These are phyloP conservation scores for Volutella citrinella DNA, from an alignment of 2,329 filamentous ascomycete genomes.

Conservation along the genomic window DNA sequence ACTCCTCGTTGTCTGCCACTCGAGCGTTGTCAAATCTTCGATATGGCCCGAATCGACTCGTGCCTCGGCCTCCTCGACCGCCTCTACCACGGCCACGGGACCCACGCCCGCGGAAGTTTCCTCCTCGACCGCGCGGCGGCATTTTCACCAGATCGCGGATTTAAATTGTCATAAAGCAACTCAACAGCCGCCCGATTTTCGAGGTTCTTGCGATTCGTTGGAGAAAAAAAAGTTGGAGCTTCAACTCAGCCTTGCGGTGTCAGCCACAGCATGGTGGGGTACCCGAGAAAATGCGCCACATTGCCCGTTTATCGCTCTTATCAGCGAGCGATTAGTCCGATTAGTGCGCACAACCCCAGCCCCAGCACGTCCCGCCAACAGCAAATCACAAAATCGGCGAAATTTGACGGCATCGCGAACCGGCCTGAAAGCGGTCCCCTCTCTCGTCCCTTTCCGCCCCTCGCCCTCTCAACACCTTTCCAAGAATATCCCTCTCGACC, in stretches of 20 bases:
- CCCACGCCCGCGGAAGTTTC: slow-evolving; percentile 31
- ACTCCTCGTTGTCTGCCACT: slow-evolving; percentile 36
- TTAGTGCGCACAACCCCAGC: slow-evolving; percentile 54
- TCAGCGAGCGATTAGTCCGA: no score
- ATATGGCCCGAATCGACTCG: slow-evolving; percentile 35
- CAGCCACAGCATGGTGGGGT: slow-evolving; percentile 34
- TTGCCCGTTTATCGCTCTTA: slow-evolving; percentile 31
- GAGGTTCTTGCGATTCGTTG: no score
- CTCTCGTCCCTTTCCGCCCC: slow-evolving; percentile 17
- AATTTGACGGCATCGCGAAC: slow-evolving; percentile 36
- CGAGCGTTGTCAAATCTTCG: slow-evolving; percentile 35
- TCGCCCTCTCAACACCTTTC: slow-evolving; percentile 14
- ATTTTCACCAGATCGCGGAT: slow-evolving; percentile 22
- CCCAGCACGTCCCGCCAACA: slow-evolving; percentile 34
- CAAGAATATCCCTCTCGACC: slow-evolving; percentile 18
- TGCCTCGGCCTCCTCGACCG: slow-evolving; percentile 26
- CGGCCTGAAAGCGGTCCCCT: slow-evolving; percentile 23
- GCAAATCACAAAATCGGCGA: slow-evolving; percentile 43
- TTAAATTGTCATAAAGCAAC: not conserved
- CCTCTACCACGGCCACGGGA: slow-evolving; percentile 21
- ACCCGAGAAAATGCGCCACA: slow-evolving; percentile 23
- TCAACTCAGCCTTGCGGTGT: slow-evolving; percentile 34
- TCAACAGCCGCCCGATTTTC: no score
- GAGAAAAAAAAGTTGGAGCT: slow-evolving; percentile 31
- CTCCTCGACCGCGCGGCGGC: slow-evolving; percentile 34